Conservation (phyloP, 164 flowering plant genomes). For the Brasenia schreberi region DNA sequence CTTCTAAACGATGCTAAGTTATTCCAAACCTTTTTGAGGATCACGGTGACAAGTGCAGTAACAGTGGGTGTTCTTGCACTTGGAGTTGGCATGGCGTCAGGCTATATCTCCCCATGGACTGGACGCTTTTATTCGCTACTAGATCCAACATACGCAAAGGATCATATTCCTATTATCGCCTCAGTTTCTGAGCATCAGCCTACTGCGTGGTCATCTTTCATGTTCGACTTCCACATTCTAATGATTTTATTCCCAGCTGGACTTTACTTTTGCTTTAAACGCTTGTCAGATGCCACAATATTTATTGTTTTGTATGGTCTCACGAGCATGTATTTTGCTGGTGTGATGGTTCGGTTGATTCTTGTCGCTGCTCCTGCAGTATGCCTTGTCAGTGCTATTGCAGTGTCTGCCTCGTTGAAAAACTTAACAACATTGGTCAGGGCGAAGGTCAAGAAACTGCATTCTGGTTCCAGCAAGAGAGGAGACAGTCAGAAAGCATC, state of each 20-base stretch:
- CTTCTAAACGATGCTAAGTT: slow-evolving; percentile 56
- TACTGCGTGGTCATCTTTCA: slow-evolving; percentile 99
- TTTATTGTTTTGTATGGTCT: slow-evolving; percentile 97
- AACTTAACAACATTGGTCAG: slow-evolving; percentile 63
- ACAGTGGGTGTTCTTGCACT: slow-evolving; percentile 68
- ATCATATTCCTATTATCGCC: slow-evolving; percentile 96
- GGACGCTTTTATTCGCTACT: slow-evolving; percentile 94
- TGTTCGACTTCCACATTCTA: slow-evolving; percentile 96
- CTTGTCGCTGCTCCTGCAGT: slow-evolving; percentile 98
- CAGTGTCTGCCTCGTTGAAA: slow-evolving; percentile 92
- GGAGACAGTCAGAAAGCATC: slow-evolving; percentile 33
- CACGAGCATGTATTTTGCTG: slow-evolving; percentile 98
- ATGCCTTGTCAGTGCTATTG: slow-evolving; percentile 96
- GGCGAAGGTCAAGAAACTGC: slow-evolving; percentile 40
- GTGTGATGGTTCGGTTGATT: slow-evolving; percentile 98
- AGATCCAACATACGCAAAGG: slow-evolving; percentile 98
- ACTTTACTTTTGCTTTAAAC: slow-evolving; percentile 92
- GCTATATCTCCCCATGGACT: slow-evolving; percentile 98
- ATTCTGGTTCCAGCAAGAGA: slow-evolving; percentile 39
- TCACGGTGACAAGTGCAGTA: slow-evolving; percentile 63
- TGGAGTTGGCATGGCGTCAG: slow-evolving; percentile 91
- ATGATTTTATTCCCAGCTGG: slow-evolving; percentile 97
- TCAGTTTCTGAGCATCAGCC: slow-evolving; percentile 99
- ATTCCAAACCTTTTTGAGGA: slow-evolving; percentile 80
- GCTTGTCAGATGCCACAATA: slow-evolving; percentile 91